These are phyloP conservation scores for Vitis labrusca DNA, from an alignment of 164 flowering plant species.

Conservation along the genomic window DNA sequence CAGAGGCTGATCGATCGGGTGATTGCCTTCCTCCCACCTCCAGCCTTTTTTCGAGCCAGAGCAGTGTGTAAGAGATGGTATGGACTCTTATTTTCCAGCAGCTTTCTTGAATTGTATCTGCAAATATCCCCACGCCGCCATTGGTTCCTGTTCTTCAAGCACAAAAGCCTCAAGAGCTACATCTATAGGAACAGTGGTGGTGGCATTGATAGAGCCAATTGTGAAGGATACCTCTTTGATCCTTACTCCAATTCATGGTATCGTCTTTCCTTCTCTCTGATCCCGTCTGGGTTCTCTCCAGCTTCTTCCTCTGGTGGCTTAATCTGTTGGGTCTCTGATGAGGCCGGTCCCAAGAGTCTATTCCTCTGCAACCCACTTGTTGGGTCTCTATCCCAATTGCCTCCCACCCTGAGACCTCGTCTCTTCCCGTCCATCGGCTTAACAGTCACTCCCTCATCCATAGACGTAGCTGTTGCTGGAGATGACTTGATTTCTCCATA, in stretches of 20 bases:
- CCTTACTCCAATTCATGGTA: constrained; percentile 67
- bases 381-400: constrained; percentile 52
- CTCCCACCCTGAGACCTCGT: constrained; percentile 61
- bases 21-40: constrained; percentile 80
- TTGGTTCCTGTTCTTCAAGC: constrained; percentile 84
- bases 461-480: constrained; percentile 69
- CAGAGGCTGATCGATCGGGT: constrained; percentile 63
- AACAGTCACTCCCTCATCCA: constrained; percentile 38
- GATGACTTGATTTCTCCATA: constrained; percentile 86
- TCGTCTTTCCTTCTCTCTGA: constrained; percentile 39
- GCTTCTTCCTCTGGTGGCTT: constrained; percentile 75
- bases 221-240: constrained; percentile 63
- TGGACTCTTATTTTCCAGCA: constrained; percentile 63
- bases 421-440: constrained; percentile 81
- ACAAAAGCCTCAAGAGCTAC: constrained; percentile 32
- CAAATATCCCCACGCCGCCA: constrained; percentile 48
- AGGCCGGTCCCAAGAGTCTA: constrained; percentile 56
- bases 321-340: constrained; percentile 70
- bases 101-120: constrained; percentile 65
- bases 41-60: constrained; percentile 77
- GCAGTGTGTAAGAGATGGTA: constrained; percentile 89
- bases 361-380: constrained; percentile 69
- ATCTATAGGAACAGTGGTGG: constrained; percentile 25
- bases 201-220: neutral
- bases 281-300: constrained; percentile 76